Conservation (phyloP, 2,329 filamentous ascomycete genomes). For the Colletotrichum sojae region DNA sequence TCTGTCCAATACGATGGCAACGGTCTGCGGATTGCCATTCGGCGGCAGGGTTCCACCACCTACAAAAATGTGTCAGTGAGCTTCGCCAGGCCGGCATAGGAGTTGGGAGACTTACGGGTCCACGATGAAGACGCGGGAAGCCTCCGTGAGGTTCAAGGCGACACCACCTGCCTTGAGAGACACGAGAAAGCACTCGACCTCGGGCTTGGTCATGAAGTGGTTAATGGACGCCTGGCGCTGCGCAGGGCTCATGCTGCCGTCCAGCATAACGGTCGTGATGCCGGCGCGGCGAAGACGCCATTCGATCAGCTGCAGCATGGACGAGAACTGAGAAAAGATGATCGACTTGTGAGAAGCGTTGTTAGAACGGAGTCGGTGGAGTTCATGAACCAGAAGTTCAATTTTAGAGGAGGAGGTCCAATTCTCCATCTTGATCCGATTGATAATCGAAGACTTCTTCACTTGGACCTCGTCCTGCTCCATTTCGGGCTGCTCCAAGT, state of each 20-base stretch:
- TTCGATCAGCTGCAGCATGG: slow-evolving; percentile 96
- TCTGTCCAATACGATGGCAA: slow-evolving; percentile 95
- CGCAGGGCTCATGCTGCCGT: slow-evolving; percentile 95
- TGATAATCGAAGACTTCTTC: slow-evolving; percentile 98
- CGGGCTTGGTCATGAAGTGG: slow-evolving; percentile 94
- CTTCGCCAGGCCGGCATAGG: neutral
- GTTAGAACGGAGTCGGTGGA: slow-evolving; percentile 91
- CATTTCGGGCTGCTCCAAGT: slow-evolving; percentile 94
- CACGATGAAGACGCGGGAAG: slow-evolving; percentile 94
- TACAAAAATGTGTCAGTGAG: slow-evolving; percentile 53
- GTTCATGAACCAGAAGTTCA: slow-evolving; percentile 93
- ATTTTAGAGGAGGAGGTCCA: slow-evolving; percentile 99
- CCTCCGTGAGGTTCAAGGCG: slow-evolving; percentile 94
- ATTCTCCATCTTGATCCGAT: slow-evolving; percentile 98
- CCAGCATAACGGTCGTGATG: slow-evolving; percentile 98
- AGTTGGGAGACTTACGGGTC: slow-evolving; percentile 80
- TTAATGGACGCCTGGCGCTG: slow-evolving; percentile 95
- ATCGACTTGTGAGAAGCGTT: slow-evolving; percentile 97
- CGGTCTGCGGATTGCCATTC: slow-evolving; percentile 98
- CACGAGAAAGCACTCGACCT: slow-evolving; percentile 96
- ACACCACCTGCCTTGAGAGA: slow-evolving; percentile 97
- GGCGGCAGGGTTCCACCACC: slow-evolving; percentile 99
- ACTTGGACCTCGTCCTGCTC: slow-evolving; percentile 89
- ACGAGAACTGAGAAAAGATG: slow-evolving; percentile 97
- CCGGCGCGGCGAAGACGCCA: slow-evolving; percentile 97